A percentile compares a stretch with the other conserved stretches of the same genome.
These are phyloP conservation scores for Blastocladiella britannica DNA, from an alignment of 192 early-diverging fungal genomes.

Conservation along the genomic window DNA sequence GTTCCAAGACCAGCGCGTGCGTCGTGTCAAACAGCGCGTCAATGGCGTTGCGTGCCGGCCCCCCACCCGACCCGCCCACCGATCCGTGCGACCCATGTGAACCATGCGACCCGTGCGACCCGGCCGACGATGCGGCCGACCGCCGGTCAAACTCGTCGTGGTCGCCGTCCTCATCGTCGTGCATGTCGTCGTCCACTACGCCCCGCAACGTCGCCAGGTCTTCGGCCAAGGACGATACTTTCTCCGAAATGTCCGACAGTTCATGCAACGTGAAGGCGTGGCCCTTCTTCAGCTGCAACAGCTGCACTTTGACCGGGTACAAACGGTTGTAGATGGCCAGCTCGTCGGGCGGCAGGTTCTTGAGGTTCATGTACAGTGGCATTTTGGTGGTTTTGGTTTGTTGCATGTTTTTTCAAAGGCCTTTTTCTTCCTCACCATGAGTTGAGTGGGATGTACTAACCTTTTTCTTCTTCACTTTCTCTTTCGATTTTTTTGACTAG, in stretches of 20 bases:
- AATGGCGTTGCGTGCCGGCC: neutral
- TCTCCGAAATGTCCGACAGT: neutral
- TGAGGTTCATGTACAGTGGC: neutral
- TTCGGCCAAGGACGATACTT: neutral
- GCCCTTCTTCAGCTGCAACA: neutral
- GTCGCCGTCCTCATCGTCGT: neutral
- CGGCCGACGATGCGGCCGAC: neutral
- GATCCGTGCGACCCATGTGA: neutral
- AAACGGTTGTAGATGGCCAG: neutral
- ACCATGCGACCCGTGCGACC: neutral
- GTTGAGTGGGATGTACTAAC: too few relatives aligned
- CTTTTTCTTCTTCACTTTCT: too few relatives aligned
- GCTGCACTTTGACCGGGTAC: neutral
- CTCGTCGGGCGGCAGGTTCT: conserved; percentile 1
- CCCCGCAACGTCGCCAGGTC: neutral
- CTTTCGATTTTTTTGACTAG: too few relatives aligned
- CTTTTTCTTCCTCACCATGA: too few relatives aligned
- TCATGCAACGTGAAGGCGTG: neutral
- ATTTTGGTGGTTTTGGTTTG: neutral
- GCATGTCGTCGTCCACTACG: neutral
- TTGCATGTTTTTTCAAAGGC: too few relatives aligned
- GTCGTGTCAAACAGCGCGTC: neutral
- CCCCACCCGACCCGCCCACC: neutral
- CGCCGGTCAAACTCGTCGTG: too few relatives aligned
- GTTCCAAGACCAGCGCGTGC: neutral